Evolutionary conservation across 345 rosid species (phyloP).

Genomic region (Eucalyptus melliodora): DNA sequence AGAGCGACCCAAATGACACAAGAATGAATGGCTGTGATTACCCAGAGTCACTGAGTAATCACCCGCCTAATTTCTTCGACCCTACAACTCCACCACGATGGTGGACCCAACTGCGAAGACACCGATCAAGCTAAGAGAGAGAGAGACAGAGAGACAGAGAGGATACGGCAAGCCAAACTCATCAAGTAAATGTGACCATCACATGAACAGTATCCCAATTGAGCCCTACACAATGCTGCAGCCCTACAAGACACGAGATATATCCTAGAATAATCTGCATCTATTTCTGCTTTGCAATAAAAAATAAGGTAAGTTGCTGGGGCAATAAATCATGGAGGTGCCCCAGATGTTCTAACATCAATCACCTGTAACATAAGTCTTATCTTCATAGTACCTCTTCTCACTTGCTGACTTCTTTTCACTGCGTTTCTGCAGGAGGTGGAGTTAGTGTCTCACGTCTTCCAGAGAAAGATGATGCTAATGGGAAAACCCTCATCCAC

Average conservation of each 20-base stretch:
- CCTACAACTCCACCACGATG: neutral
- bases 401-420: conserved; percentile 58
- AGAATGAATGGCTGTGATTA: neutral
- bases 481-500: neutral
- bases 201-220: neutral
- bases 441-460: neutral
- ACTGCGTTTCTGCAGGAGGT: conserved; percentile 41
- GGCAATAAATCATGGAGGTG: neutral
- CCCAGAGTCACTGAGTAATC: neutral
- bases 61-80: neutral
- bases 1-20: neutral
- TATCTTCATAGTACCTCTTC: conserved; percentile 44
- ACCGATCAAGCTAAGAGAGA: neutral
- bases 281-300: neutral
- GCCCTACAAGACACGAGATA: neutral
- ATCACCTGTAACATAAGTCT: conserved; percentile 38
- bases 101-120: neutral
- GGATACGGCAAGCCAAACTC: neutral
- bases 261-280: neutral
- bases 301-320: neutral
- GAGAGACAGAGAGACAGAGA: neutral
- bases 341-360: neutral
- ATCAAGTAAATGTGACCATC: neutral
- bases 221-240: neutral
- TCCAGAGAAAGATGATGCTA: neutral